Evolutionary conservation across 805 yeast species (phyloP), one percentile per base, ranked within the genome.

Genomic region (Lipomyces orientalis): DNA sequence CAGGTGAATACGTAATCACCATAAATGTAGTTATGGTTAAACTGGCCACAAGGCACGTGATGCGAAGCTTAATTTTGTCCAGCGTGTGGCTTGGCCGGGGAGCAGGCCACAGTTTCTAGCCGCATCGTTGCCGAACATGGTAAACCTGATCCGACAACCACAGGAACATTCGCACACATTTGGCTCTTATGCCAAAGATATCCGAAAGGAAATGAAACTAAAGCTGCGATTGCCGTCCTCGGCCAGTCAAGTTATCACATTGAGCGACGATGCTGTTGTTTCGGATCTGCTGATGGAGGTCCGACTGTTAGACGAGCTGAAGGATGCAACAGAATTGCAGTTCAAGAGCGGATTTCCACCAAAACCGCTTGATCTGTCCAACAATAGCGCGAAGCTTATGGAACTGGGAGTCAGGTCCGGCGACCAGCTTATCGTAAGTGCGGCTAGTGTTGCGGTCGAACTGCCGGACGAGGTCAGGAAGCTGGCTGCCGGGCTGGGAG

Each of bases 271-370:
- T 16, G 74, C 80, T n/a, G 76, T 79, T 0, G 35, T 84, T 1
- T 65, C 65, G 0, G 80, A 79, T 12, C 75, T 86, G 25, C 31
- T 79, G 1, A 37, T 66, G 5, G 61, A 68, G 14, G 43, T 63
- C 33, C 7, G 63, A 31, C 34, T 62, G n/a, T 64, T 72, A 2
- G 59, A 63, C 22, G 75, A 67, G 33, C 75, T 88, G 61, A 52
- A 22, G 46, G 61, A 31, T 29, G 71, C 52, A 14, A 31, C 9
- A 2, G 54, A 31, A 37, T 22, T 43, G 19, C 52, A 66, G 52
- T 31, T 62, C 63, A 83, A 84, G 67, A 77, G 72, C 58, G 93
- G 93, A 1, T 89, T 83, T 73, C 94, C 93, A 0, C 90, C 90
- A 0, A 83, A 80, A 66, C 69, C 77, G 1, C 64, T 88, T 1